Evolutionary conservation across 495 filamentous ascomycete genomes (phyloP), one percentile per base, ranked within the genome.

Genomic region (Xylaria intraflava): DNA sequence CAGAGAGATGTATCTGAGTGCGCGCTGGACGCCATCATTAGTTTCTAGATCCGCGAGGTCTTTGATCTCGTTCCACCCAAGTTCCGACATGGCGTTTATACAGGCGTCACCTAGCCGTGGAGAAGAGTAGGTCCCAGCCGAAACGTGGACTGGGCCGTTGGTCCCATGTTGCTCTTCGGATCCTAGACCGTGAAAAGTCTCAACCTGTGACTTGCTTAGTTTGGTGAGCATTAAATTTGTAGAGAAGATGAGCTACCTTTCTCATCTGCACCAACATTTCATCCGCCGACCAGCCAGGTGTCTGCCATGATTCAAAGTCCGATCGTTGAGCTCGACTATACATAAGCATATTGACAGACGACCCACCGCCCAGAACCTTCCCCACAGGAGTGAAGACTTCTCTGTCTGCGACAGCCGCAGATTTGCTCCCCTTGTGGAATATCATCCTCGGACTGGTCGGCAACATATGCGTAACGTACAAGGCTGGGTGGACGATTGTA

Each of bases 301-400:
- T 65, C 0, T 71, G 66, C 77, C 76, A 81, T 6, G 64, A 49
- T 30, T 83, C 75, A 36, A 66, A 80, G 47, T 78, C 76, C 16
- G 55, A 64, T 38, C 56, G 33, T 42, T 68, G 66, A 4, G 58
- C 60, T 0, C 65, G 62, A 41, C 42, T 56, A 52, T 67, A 70
- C 49, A 49, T 71, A 67, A 80, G 74, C 47, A 78, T 73, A 62
- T 84, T 85, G 22, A 79, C 75, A 1, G 77, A 78, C 14, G 70
- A 75, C 5, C 82, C 81, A 24, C 81, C 81, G 29, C 82, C 81
- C 0, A 85, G 69, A 6, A 77, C 62, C 45, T 75, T 72, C 24
- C 77, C 80, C 7, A 68, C 62, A 0, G 75, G 70, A 7, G 83
- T 69, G 14, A 76, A 66, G 11, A 67, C 62, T 52, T 65, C 65